A percentile compares a stretch with the other conserved stretches of the same genome.
Conservation (phyloP, 2,329 filamentous ascomycete genomes). For the Plectosphaerella plurivora region DNA sequence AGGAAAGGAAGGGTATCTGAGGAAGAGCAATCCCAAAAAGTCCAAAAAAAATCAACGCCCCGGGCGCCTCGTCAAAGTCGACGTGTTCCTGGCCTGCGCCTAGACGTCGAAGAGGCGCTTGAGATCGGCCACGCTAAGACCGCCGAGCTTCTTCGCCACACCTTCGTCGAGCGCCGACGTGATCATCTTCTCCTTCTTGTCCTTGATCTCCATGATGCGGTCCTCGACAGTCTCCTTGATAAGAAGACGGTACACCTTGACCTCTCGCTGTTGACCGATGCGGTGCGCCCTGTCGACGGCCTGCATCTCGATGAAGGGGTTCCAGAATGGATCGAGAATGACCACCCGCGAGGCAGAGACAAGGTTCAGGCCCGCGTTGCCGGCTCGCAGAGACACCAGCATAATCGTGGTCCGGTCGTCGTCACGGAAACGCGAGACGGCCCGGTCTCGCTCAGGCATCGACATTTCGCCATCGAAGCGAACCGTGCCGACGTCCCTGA, state of each 20-base stretch:
- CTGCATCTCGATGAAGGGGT: conserved; percentile 88
- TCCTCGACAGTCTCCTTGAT: conserved; percentile 80
- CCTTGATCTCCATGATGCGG: conserved; percentile 73
- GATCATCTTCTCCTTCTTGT: conserved; percentile 73
- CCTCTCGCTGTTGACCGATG: conserved; percentile 71
- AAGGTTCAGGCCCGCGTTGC: conserved; percentile 82
- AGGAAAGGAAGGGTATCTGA: too few relatives aligned
- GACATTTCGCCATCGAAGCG: conserved; percentile 78
- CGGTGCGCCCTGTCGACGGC: conserved; percentile 86
- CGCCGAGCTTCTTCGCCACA: conserved; percentile 60
- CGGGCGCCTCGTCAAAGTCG: too few relatives aligned
- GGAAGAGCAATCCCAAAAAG: too few relatives aligned
- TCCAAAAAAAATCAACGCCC: too few relatives aligned
- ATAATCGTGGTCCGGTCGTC: conserved; percentile 60
- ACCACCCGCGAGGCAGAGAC: conserved; percentile 80
- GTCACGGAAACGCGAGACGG: conserved; percentile 62
- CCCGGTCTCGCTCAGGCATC: conserved; percentile 58
- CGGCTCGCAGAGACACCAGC: conserved; percentile 74
- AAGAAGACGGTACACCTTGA: conserved; percentile 76
- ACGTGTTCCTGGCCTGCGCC: neutral
- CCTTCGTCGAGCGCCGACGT: conserved; percentile 76
- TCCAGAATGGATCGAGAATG: conserved; percentile 92
- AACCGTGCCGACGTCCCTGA: conserved; percentile 48
- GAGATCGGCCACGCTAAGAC: conserved; percentile 63
- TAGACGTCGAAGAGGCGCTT: conserved; percentile 57